A percentile compares a stretch with the other conserved stretches of the same genome.
Conservation (phyloP, 75 land plant species). For the Cupressus sempervirens region DNA sequence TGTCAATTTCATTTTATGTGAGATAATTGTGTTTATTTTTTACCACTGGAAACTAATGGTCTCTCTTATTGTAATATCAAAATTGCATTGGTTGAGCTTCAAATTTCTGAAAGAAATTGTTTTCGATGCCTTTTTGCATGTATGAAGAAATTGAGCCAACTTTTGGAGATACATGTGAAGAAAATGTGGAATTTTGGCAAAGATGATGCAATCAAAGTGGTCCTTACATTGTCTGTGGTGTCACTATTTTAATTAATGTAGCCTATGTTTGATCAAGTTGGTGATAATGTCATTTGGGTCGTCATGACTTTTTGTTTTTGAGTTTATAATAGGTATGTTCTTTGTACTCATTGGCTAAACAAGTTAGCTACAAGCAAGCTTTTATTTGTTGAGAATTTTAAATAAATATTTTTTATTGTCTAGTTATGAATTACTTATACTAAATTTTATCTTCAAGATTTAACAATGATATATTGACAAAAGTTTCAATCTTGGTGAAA, state of each 20-base stretch:
- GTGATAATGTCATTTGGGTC: conserved; percentile 67
- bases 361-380: too few relatives aligned
- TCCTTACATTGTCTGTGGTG: conserved; percentile 41
- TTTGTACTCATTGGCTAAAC: neutral
- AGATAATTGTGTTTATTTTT: neutral
- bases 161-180: neutral
- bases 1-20: neutral
- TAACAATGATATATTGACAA: too few relatives aligned
- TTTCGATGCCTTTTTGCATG: neutral
- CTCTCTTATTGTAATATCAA: neutral
- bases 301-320: conserved; percentile 69
- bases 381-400: too few relatives aligned
- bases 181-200: neutral
- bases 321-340: conserved; percentile 44
- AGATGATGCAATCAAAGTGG: conserved; percentile 47
- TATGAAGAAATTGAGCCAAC: neutral
- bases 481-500: too few relatives aligned
- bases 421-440: too few relatives aligned
- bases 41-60: neutral
- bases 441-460: too few relatives aligned
- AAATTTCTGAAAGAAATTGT: neutral
- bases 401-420: too few relatives aligned
- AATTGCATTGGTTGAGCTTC: neutral
- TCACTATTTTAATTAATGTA: conserved; percentile 46
- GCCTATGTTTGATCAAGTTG: conserved; percentile 36